Percentiles rank a stretch among this genome's conserved stretches.
phyloP scores from a whole-genome alignment of 345 rosid species.

The Dovyalis caffra region DNA sequence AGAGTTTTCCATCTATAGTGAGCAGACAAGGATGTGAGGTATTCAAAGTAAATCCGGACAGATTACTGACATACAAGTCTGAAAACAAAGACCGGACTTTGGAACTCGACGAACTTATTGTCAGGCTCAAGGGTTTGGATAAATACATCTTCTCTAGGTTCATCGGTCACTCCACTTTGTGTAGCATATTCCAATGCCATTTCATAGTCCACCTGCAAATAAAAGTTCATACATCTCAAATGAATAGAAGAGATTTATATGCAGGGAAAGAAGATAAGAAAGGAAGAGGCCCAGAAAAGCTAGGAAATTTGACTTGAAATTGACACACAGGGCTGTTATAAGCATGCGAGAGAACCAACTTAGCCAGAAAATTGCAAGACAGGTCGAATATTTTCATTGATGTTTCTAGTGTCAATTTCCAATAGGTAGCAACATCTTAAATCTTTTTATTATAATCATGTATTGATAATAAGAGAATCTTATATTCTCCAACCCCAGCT shows the following conservation, averaged over 20 bases:
- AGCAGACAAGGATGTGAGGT: neutral
- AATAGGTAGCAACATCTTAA: no score
- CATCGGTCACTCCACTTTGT: constrained; percentile 87
- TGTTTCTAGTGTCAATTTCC: no score
- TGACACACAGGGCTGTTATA: no score
- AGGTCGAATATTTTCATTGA: no score
- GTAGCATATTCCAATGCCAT: constrained; percentile 97
- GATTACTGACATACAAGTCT: constrained; percentile 48
- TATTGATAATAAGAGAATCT: no score
- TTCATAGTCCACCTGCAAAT: constrained; percentile 93
- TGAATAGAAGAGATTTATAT: neutral
- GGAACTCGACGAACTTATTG: constrained; percentile 44
- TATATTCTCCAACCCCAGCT: no score
- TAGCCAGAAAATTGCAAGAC: no score
- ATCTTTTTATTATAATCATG: no score
- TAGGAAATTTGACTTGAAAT: no score
- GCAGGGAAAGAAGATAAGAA: neutral
- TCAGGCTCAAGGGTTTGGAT: constrained; percentile 47
- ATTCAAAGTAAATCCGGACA: neutral
- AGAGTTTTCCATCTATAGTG: no score
- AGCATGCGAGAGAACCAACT: no score
- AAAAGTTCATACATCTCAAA: neutral
- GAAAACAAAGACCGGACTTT: constrained; percentile 59
- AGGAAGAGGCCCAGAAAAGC: neutral
- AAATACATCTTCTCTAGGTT: constrained; percentile 68